Evolutionary conservation across 2,329 filamentous ascomycete genomes (phyloP), one percentile per base, ranked within the genome.

Genomic region (Colletotrichum neosansevieriae): DNA sequence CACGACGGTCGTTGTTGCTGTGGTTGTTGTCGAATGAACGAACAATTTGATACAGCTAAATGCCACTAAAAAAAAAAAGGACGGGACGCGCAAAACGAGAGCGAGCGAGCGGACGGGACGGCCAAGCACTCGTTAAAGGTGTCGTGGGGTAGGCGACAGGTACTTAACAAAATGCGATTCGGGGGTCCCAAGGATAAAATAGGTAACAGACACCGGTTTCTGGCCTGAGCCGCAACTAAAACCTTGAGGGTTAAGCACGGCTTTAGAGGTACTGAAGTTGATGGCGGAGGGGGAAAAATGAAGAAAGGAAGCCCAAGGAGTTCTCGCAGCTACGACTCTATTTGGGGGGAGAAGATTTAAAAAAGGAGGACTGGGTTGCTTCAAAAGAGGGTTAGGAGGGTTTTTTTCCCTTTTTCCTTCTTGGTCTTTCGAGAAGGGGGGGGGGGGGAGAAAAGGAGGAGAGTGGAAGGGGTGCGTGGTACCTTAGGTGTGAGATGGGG

Each of bases 41-140:
- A 65, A 38, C 66, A 50, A 44, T 21, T 68, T 36, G 61, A 51
- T 38, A 59, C 21, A 49, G 54, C 54, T 60, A 24, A 13, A 44
- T 53, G 56, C 42, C 6, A 19, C 15, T 10, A n/a, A 38, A 32
- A 32, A 32, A 51, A 38, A 36, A 36, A 38, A 51, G 21, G 56
- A 58, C n/a, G 47, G 60, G 53, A 58, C 51, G 69, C 65, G 69
- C 50, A 62, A 63, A 56, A 54, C 17, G 54, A 58, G 69, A 47
- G 66, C 53, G 60, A 71, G 70, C 70, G 70, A 71, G 57, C 50
- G 70, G 70, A 71, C 68, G 64, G 70, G 68, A 71, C 68, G 61
- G 60, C 70, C 70, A 70, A 71, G 70, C 70, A 71, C 60, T 71
- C 54, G 70, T 71, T 57, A 70, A 69, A 68, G 59, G 63, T 63